These are phyloP conservation scores for Monascus purpureus DNA, from an alignment of 495 filamentous ascomycete species.

Conservation along the genomic window DNA sequence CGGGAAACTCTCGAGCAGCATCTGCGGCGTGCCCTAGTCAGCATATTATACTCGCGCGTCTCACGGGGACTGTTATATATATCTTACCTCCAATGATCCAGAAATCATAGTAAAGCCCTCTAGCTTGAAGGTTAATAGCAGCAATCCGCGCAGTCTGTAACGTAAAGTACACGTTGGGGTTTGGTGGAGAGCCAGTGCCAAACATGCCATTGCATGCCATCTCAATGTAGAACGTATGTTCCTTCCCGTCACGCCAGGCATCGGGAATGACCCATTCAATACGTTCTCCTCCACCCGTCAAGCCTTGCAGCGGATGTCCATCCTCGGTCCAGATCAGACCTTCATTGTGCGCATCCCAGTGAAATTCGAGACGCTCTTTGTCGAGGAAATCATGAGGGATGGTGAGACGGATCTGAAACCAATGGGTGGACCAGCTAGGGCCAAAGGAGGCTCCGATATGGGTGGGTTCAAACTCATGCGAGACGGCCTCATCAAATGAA, in stretches of 20 bases:
- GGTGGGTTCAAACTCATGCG: conserved; percentile 63
- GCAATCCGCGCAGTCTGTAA: conserved; percentile 74
- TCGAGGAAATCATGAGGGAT: conserved; percentile 58
- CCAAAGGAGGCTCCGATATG: conserved; percentile 69
- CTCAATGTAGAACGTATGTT: conserved; percentile 85
- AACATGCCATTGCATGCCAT: conserved; percentile 99
- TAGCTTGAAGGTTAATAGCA: conserved; percentile 72
- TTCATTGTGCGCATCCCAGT: conserved; percentile 91
- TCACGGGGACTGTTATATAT: not conserved
- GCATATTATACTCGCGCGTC: not conserved
- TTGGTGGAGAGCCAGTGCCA: conserved; percentile 76
- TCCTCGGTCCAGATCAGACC: conserved; percentile 81
- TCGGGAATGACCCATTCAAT: conserved; percentile 82
- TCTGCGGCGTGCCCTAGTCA: conserved; percentile 26
- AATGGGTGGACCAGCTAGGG: conserved; percentile 97
- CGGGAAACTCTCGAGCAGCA: conserved; percentile 66
- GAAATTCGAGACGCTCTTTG: conserved; percentile 73
- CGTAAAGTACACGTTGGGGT: conserved; percentile 64
- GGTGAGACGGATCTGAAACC: conserved; percentile 73
- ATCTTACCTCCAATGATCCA: conserved; percentile 67
- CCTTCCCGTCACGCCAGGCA: conserved; percentile 64
- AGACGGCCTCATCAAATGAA: conserved; percentile 78
- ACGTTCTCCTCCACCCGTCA: conserved; percentile 85
- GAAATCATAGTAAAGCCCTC: conserved; percentile 75
- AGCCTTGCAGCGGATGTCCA: conserved; percentile 76